Base-by-base conservation (phyloP, 2,329 filamentous ascomycete genomes). In the Orbilia quercus region DNA sequence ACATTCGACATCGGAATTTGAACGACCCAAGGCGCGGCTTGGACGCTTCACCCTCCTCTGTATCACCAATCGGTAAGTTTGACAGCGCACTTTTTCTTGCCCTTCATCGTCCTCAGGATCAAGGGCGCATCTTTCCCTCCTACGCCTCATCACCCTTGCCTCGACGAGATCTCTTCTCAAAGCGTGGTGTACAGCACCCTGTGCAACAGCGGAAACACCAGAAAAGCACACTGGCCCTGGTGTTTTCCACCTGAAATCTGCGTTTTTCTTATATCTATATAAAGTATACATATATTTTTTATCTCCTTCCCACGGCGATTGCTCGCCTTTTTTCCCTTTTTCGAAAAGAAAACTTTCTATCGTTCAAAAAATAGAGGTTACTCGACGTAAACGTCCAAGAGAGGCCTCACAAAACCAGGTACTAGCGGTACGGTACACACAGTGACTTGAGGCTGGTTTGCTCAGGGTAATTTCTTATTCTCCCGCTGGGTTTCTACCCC, bases 401-500 rank as follows among this genome's bases (percentile, higher is more conserved):
- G 57, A 31, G 65, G 45, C 66, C 67, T 72, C 67, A 65, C 67
- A 31, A 59, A n/a, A 72, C 59, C 59, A 64, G 67, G 67, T 70
- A 44, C 57, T 40, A 47, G 47, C 23, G 25, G 63, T 72, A 65
- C 36, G 36, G 62, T 72, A 65, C 67, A 65, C 58, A 20, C 36
- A 59, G 67, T 65, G 67, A 73, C 60, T 62, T 73, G 60, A 73
- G 60, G 60, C 69, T 60, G 69, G 69, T 60, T 65, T 65, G 59
- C 60, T 60, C 40, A 14, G 9, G 7, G 38, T 60, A 20, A 65
- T 66, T 66, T 62, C 50, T 66, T 66, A 34, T 66, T 62, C 22
- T 22, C 25, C 34, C 36, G 42, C 45, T 36, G 22, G 23, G 50
- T 20, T 28, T 40, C 48, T 70, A 58, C 63, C 58, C 58, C 58